phyloP scores from a whole-genome alignment of 345 rosid species.

The Euphorbia pulcherrima region DNA sequence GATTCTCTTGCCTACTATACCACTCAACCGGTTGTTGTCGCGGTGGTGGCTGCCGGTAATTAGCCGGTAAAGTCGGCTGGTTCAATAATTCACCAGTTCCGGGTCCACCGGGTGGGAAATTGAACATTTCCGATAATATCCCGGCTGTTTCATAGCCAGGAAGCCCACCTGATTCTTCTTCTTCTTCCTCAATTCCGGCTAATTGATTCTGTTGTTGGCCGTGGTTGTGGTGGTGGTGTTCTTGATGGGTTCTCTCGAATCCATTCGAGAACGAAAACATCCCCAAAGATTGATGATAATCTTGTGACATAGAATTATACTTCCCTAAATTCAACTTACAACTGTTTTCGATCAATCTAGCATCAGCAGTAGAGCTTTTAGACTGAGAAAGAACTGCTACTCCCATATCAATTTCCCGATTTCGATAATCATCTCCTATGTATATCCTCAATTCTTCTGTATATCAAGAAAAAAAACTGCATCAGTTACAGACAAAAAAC shows the following conservation, averaged over 20 bases:
- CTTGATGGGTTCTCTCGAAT: slow-evolving; percentile 44
- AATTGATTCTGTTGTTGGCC: slow-evolving; percentile 49
- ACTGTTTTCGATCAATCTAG: slow-evolving; percentile 3
- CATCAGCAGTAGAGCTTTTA: slow-evolving; percentile 15
- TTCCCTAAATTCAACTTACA: slow-evolving; percentile 25
- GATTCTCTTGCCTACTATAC: slow-evolving; percentile 39
- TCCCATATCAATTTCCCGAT: slow-evolving; percentile 54
- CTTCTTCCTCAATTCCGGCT: slow-evolving; percentile 54
- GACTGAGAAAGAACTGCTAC: slow-evolving; percentile 44
- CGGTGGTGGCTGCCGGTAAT: slow-evolving; percentile 20
- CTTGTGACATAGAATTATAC: slow-evolving; percentile 89
- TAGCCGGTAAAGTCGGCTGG: slow-evolving; percentile 27
- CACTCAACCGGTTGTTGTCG: slow-evolving; percentile 33
- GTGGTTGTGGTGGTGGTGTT: slow-evolving; percentile 21
- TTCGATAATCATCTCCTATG: slow-evolving; percentile 36
- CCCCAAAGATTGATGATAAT: slow-evolving; percentile 47
- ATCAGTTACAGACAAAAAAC: slow-evolving; percentile 26
- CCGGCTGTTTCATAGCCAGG: slow-evolving; percentile 59
- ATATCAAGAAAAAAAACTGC: not conserved
- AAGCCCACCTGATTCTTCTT: slow-evolving; percentile 9
- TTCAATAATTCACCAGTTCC: slow-evolving; percentile 33
- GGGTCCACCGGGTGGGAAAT: slow-evolving; percentile 49
- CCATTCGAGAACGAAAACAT: slow-evolving; percentile 72
- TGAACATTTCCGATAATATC: slow-evolving; percentile 95
- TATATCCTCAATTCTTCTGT: slow-evolving; percentile 20